Base-by-base conservation (phyloP, 805 yeast species). In the Candida verbasci region DNA sequence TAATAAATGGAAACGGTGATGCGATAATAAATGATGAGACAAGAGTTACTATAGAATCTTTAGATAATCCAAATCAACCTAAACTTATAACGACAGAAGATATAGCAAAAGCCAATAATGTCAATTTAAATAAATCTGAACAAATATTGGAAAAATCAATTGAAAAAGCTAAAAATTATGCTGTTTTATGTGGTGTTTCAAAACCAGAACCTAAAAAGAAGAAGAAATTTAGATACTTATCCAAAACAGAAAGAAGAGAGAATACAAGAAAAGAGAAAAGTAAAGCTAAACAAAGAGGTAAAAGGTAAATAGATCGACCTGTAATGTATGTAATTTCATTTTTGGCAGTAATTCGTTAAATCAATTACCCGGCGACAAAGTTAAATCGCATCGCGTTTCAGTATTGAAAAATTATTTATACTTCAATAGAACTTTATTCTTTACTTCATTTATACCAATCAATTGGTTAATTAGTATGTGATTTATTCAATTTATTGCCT, bases 151-250 rank as follows among this genome's bases (percentile, higher is more conserved):
- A 83, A 29, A 74, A 78, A 42, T 81, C 95, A 35, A 78, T 91
- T 34, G 71, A 76, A 34, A 71, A 86, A 52, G 97, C 97, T 2
- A 78, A 82, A 49, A 78, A 85, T 53, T 88, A 91, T 50, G 97
- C 96, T 1, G 76, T 74, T 45, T 60, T 82, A 45, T 55, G 60
- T 34, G 78, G 85, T 12, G 73, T 70, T 46, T 58, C 69, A 28
- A 73, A 76, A 46, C 60, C 67, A 20, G 44, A 49, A 7, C 27
- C 25, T 23, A 45, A 52, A 37, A 53, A 50, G 23, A 60, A 56
- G 43, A 75, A 70, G 61, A 89, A 89, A 72, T 88, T 88, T 53
- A 78, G 96, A 62, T 91, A 89, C 50, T 70, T 89, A 57, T 76
- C 93, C 34, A 86, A 87, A 58, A 62, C 70, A 18, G 96, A 88